Evolutionary conservation across 1,284 basidiomycete species (phyloP), one percentile per base, ranked within the genome.

Genomic region (Cryptococcus sp.): DNA sequence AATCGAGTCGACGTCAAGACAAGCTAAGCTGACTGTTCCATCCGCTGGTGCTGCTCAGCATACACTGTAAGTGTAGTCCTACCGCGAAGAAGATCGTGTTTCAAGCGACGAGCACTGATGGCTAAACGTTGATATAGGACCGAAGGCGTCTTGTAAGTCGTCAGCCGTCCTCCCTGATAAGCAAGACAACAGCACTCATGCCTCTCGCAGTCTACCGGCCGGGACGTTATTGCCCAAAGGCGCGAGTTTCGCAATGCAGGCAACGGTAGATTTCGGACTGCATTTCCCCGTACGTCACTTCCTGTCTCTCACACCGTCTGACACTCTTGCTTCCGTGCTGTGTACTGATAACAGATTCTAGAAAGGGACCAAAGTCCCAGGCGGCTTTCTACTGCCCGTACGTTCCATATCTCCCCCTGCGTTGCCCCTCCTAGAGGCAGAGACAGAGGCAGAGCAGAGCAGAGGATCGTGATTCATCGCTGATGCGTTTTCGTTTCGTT

Each of bases 111-210:
- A 35, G 31, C 31, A 35, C 13, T 35, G 31, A 35, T 23, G 5
- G 2, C 16, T 45, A n/a, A 19, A n/a, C 42, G 15, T 10, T 45
- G n/a, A 2, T 7, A 49, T 44, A 71, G 73, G 27, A 71, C 70
- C 16, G 74, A 76, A 61, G 75, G 75, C 3, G 73, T 76, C 20
- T 76, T 76, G 74, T 75, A 45, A 68, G 74, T 66, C 5, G 13
- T 2, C 8, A 16, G 19, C 44, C 1, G 8, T 1, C 19, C 10
- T 4, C 47, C 13, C n/a, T 41, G 35, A 20, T 2, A 38, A 35
- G 8, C 13, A 13, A 35, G 31, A 35, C 31, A 8, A 35, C 27
- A 31, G 27, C 10, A 31, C 27, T 31, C 10, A 31, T 42, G 53
- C 38, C 52, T 11, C 0, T 35, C 25, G 15, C 46, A 76, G 74